phyloP scores from a whole-genome alignment of 129 eudicot species.

The Artemisia tridentata region DNA sequence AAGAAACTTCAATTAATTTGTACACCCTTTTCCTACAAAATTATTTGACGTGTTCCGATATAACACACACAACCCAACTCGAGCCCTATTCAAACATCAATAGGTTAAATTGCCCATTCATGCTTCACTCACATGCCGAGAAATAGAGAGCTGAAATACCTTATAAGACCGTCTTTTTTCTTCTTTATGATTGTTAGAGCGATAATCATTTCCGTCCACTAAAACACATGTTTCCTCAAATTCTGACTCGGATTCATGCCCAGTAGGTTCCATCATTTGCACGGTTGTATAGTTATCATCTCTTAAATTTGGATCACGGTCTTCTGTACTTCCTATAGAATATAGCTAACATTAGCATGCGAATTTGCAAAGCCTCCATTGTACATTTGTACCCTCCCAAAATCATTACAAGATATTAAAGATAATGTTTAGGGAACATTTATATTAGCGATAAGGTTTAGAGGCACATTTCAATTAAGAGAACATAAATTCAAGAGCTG shows the following conservation, averaged over 20 bases:
- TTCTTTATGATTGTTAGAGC: constrained; percentile 29
- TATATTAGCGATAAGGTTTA: no score
- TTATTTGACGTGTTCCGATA: no score
- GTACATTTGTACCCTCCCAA: no score
- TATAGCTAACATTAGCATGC: constrained; percentile 1
- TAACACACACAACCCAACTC: no score
- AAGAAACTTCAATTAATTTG: no score
- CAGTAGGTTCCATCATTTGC: constrained; percentile 21
- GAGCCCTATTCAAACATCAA: no score
- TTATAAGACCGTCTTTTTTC: constrained; percentile 58
- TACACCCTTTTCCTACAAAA: no score
- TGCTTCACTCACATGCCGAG: neutral
- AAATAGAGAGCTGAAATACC: constrained; percentile 35
- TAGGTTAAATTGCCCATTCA: neutral
- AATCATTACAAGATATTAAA: neutral
- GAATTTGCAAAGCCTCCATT: neutral
- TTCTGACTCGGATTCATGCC: constrained; percentile 21
- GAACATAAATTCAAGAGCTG: no score
- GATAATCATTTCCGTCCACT: constrained; percentile 45
- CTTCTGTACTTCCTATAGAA: constrained; percentile 34
- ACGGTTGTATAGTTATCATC: constrained; percentile 24
- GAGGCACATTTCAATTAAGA: no score
- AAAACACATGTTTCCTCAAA: constrained; percentile 69
- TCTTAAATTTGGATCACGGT: constrained; percentile 26
- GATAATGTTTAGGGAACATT: neutral